Evolutionary conservation across 2,329 filamentous ascomycete species (phyloP).

Genomic region (Penicillium sp.): DNA sequence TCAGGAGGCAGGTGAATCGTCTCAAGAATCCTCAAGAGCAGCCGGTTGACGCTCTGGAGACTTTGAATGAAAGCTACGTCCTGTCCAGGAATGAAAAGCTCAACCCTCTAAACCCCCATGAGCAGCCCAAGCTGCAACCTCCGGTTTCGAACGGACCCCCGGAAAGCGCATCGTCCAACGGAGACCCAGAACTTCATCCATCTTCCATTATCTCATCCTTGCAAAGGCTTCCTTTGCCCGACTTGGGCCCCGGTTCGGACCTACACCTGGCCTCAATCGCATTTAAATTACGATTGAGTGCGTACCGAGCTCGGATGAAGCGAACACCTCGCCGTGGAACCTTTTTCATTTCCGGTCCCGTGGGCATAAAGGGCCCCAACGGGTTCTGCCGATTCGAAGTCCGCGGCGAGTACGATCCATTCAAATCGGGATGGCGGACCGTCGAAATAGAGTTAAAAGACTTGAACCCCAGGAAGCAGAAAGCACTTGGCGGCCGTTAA

Average conservation of each 20-base stretch:
- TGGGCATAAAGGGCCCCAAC: constrained; percentile 33
- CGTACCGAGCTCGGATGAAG: constrained; percentile 20
- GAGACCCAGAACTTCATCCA: constrained; percentile 20
- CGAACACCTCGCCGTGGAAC: constrained; percentile 31
- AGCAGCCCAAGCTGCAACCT: constrained; percentile 19
- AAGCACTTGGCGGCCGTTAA: constrained; percentile 22
- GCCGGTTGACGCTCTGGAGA: constrained; percentile 12
- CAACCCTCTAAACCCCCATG: constrained; percentile 18
- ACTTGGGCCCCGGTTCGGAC: constrained; percentile 35
- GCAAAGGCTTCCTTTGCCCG: constrained; percentile 35
- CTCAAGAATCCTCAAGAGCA: constrained; percentile 19
- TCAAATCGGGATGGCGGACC: constrained; percentile 27
- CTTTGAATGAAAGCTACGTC: constrained; percentile 10
- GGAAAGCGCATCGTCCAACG: constrained; percentile 14
- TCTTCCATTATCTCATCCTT: constrained; percentile 33
- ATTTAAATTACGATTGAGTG: constrained; percentile 31
- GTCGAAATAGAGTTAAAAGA: constrained; percentile 35
- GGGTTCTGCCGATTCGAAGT: constrained; percentile 39
- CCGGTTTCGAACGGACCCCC: constrained; percentile 13
- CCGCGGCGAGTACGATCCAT: constrained; percentile 37
- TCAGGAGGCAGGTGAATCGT: constrained; percentile 28
- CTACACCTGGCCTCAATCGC: constrained; percentile 32
- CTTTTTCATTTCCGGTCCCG: constrained; percentile 35
- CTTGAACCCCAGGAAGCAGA: constrained; percentile 29
- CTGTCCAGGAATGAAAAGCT: constrained; percentile 15